Evolutionary conservation across 371 early-diverging fungal genomes (phyloP).

Genomic region (Apophysomyces elegans): DNA sequence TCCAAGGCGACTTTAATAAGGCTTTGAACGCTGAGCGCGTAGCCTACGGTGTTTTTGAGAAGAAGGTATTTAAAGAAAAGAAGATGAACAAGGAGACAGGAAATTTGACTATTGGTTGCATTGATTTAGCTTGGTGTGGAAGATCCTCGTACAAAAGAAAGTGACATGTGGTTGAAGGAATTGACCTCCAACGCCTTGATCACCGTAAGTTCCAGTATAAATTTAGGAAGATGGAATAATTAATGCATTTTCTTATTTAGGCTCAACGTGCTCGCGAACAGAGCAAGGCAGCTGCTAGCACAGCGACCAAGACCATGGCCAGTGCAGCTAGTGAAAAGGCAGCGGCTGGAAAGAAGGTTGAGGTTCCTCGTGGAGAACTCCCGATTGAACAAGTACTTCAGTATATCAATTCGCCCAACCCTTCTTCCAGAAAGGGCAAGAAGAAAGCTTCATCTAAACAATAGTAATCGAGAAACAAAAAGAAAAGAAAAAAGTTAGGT

Average conservation of each 20-base stretch:
- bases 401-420: slow-evolving; percentile 49
- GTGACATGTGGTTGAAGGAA: slow-evolving; percentile 73
- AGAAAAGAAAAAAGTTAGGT: background rate
- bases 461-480: background rate
- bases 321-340: slow-evolving; percentile 15
- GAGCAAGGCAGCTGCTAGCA: slow-evolving; percentile 14
- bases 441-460: slow-evolving; percentile 22
- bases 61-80: slow-evolving; percentile 37
- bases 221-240: too few relatives aligned
- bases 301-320: slow-evolving; percentile 1
- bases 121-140: slow-evolving; percentile 67
- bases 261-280: slow-evolving; percentile 21
- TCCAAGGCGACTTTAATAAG: slow-evolving; percentile 75
- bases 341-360: slow-evolving; percentile 2
- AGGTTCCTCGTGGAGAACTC: slow-evolving; percentile 53
- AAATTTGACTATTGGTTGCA: slow-evolving; percentile 7
- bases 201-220: slow-evolving; percentile 35
- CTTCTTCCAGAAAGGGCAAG: slow-evolving; percentile 29
- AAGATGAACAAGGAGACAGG: background rate
- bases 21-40: slow-evolving; percentile 76
- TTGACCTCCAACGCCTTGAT: slow-evolving; percentile 64
- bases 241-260: background rate
- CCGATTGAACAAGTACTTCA: slow-evolving; percentile 66
- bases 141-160: slow-evolving; percentile 75
- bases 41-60: slow-evolving; percentile 73